These are phyloP conservation scores for Fomitopsis pinicola DNA, from an alignment of 1,284 basidiomycete species.

Conservation along the genomic window DNA sequence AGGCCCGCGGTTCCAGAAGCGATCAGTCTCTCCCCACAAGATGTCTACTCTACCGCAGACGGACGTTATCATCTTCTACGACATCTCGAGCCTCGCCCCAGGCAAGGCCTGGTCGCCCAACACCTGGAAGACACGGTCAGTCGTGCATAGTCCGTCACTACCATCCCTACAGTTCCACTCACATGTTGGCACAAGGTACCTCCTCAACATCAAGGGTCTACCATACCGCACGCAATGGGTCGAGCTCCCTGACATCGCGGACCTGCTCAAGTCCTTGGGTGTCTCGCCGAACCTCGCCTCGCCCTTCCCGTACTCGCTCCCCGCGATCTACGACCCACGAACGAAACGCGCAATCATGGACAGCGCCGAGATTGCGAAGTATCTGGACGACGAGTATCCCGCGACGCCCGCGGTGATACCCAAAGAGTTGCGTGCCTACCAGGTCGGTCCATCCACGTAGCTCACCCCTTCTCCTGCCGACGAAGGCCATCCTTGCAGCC, in stretches of 20 bases:
- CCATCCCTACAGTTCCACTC: neutral
- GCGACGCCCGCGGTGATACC: constrained; percentile 16
- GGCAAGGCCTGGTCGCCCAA: constrained; percentile 35
- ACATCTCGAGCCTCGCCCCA: constrained; percentile 29
- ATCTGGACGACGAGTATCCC: constrained; percentile 28
- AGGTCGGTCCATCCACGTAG: constrained; percentile 1
- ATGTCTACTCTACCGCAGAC: constrained; percentile 31
- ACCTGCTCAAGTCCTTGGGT: neutral
- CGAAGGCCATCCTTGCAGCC: neutral
- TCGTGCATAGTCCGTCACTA: constrained; percentile 11
- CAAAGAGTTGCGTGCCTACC: constrained; percentile 19
- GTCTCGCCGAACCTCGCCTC: no score
- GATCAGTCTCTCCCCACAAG: constrained; percentile 31
- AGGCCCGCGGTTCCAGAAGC: no score
- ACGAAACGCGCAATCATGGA: constrained; percentile 22
- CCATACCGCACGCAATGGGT: constrained; percentile 27
- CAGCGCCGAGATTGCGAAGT: constrained; percentile 25
- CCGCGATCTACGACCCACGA: constrained; percentile 24
- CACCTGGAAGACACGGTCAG: constrained; percentile 21
- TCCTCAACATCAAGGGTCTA: constrained; percentile 24
- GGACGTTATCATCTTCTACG: constrained; percentile 16
- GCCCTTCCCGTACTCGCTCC: constrained; percentile 16
- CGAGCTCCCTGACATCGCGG: constrained; percentile 27
- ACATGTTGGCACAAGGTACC: constrained; percentile 13
- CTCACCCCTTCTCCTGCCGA: neutral